Base-by-base conservation (phyloP, 371 early-diverging fungal genomes). In the Mucor plumbeus region DNA sequence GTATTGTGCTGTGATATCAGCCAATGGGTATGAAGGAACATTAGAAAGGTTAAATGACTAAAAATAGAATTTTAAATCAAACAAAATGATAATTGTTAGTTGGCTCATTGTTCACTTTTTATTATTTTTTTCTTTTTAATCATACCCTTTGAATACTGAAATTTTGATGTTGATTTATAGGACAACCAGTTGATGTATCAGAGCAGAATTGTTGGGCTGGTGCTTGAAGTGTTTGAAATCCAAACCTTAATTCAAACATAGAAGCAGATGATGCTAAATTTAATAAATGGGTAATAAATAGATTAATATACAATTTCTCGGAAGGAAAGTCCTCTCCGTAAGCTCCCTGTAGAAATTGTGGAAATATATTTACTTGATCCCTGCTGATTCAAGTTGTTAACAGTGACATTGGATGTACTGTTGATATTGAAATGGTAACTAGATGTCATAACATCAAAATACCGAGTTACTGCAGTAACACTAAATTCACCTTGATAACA, bases 1-100 rank as follows among this genome's bases (percentile, higher is more conserved):
- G 56, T 80, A 82, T 19, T 70, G 68, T 21, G 72, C 72, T 39
- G 72, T 72, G 33, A 82, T 75, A 58, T 82, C 80, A 14, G 69
- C 79, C 55, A 82, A 64, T 40, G 82, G 82, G 43, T 64, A 67
- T n/a, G 53, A 19, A 35, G 67, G 64, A 61, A 67, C 47, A 57
- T 44, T 9, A 64, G 72, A 61, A 68, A 71, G 59, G 48, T 64
- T 55, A 60, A 48, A 59, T n/a, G 41, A 60, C 71, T 67, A 71
- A 53, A 44, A 61, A 61, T 67, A 71, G 61, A 63, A 33, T 34
- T 35, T 1, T 4, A 17, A 8, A 17, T 17, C 17, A 35, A 44
- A 15, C 9, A 17, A 13, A 21, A 34, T 41, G 58, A 50, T 17
- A n/a, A 35, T 47, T 21, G 17, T 55, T 35, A 34, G 54, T 34